These are phyloP conservation scores for Dendrocalamus latiflorus DNA, from an alignment of 202 grass and related monocot genomes.

Conservation along the genomic window DNA sequence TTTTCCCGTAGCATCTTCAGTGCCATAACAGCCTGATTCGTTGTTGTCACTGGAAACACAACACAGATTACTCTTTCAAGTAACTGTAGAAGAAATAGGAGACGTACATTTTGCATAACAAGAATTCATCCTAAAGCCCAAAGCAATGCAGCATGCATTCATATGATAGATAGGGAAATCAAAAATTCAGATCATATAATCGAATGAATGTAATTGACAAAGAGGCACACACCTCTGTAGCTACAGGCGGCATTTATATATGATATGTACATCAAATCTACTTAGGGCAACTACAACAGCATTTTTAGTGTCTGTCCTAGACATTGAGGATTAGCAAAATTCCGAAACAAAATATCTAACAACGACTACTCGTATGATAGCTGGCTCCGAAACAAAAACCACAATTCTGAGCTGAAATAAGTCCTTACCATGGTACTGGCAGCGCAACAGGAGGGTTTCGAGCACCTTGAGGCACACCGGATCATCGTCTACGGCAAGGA, in stretches of 20 bases:
- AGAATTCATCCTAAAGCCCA: neutral
- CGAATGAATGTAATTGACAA: neutral
- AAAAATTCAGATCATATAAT: neutral
- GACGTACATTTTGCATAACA: neutral
- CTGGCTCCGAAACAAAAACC: too few species aligned
- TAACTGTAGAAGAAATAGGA: neutral
- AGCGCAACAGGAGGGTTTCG: too few species aligned
- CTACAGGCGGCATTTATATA: constrained; percentile 3
- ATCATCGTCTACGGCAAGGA: too few species aligned
- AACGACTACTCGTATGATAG: too few species aligned
- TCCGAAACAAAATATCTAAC: too few species aligned
- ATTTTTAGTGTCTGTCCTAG: neutral
- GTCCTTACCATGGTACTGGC: too few species aligned
- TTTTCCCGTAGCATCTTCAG: constrained; percentile 66
- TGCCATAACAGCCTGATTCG: constrained; percentile 63
- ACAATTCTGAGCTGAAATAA: too few species aligned
- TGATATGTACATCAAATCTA: neutral
- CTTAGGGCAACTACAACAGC: neutral
- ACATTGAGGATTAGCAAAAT: neutral
- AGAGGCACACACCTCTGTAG: neutral
- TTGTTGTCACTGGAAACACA: constrained; percentile 64
- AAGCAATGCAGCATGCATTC: neutral
- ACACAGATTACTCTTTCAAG: neutral
- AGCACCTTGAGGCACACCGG: too few species aligned
- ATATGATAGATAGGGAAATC: neutral